Evolutionary conservation across 129 eudicot genomes (phyloP).

Genomic region (Helianthus tuberosus): DNA sequence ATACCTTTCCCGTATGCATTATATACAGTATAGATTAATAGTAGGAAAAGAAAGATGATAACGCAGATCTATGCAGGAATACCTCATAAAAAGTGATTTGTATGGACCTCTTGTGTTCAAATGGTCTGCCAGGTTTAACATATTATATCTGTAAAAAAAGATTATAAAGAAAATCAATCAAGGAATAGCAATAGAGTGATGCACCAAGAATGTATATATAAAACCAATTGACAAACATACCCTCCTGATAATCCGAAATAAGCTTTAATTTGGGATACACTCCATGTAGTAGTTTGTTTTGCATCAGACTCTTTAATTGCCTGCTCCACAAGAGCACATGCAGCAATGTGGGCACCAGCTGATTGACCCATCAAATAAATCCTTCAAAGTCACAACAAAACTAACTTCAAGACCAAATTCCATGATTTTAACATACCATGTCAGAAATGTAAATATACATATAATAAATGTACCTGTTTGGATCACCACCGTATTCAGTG

Average conservation of each 20-base stretch:
- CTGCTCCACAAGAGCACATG: conserved; percentile 89
- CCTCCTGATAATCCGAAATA: conserved; percentile 98
- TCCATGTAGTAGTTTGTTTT: conserved; percentile 78
- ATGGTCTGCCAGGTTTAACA: conserved; percentile 71
- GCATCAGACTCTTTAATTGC: conserved; percentile 77
- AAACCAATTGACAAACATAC: conserved; percentile 37
- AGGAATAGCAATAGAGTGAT: neutral
- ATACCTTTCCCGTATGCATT: too few relatives aligned
- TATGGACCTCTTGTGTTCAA: conserved; percentile 79
- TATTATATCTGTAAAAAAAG: conserved; percentile 67
- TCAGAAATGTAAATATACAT: neutral
- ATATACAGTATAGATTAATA: neutral
- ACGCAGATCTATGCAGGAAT: conserved; percentile 4
- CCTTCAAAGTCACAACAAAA: conserved; percentile 39
- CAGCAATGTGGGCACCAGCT: conserved; percentile 98
- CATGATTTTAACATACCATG: neutral
- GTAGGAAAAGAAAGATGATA: neutral
- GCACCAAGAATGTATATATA: neutral
- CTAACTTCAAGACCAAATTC: conserved; percentile 5
- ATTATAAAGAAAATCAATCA: conserved; percentile 13
- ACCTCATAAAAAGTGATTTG: conserved; percentile 75
- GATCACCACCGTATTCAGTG: conserved; percentile 99
- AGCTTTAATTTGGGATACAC: conserved; percentile 81
- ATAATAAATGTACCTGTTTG: conserved; percentile 55
- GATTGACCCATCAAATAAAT: conserved; percentile 95